Evolutionary conservation across 768 basidiomycete genomes (phyloP).

Genomic region (Serendipita vermifera): DNA sequence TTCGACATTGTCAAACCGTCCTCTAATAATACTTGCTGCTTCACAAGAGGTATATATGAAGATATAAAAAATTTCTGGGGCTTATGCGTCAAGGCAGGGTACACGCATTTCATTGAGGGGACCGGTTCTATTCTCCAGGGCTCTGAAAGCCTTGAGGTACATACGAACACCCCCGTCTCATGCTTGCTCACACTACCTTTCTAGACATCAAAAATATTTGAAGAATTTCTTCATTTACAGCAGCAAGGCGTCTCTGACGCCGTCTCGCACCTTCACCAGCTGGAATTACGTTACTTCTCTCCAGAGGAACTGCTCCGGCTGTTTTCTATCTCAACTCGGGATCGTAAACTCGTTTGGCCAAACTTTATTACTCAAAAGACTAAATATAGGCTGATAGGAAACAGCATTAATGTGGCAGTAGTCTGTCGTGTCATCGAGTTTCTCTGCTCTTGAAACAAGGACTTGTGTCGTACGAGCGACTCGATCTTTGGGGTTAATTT

Average conservation of each 20-base stretch:
- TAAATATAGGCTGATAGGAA: conserved; percentile 66
- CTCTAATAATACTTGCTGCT: conserved; percentile 55
- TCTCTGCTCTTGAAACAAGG: conserved; percentile 30
- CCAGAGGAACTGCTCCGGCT: conserved; percentile 58
- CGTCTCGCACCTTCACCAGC: conserved; percentile 40
- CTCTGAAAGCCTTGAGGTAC: conserved; percentile 52
- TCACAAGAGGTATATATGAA: conserved; percentile 57
- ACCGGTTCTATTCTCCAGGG: conserved; percentile 65
- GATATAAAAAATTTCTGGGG: not conserved
- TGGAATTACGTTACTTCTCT: conserved; percentile 63
- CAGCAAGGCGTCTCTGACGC: conserved; percentile 30
- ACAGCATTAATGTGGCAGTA: conserved; percentile 69
- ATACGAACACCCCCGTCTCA: conserved; percentile 17
- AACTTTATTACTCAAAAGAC: conserved; percentile 45
- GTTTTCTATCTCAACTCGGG: conserved; percentile 24
- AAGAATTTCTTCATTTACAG: conserved; percentile 39
- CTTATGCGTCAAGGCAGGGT: conserved; percentile 33
- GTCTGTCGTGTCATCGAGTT: conserved; percentile 49
- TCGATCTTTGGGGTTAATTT: too few relatives aligned
- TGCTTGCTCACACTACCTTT: not conserved
- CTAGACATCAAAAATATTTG: conserved; percentile 50
- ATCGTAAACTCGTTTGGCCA: conserved; percentile 47
- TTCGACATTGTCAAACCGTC: conserved; percentile 69
- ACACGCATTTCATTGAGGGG: conserved; percentile 63
- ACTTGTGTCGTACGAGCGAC: too few relatives aligned